Conservation (phyloP, 2,329 filamentous ascomycete species). For the Paracamarosporium sp. region DNA sequence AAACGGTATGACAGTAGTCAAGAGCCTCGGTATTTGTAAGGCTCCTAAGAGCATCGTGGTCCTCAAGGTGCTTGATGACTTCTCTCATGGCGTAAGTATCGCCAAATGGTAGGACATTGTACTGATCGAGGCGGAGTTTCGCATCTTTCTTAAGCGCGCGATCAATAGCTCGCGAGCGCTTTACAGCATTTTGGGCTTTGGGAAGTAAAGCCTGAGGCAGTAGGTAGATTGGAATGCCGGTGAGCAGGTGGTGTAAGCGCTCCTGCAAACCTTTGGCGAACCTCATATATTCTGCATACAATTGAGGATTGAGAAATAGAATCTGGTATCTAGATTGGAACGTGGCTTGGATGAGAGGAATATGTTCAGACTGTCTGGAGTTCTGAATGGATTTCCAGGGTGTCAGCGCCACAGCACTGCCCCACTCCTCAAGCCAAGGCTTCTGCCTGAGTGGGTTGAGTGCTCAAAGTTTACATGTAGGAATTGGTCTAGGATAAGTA, state of each 20-base stretch:
- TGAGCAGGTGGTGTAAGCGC: neutral
- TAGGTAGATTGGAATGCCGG: neutral
- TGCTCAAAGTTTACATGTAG: too few species aligned
- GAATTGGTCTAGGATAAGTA: too few species aligned
- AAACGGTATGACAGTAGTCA: neutral
- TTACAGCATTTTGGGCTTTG: neutral
- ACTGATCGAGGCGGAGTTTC: neutral
- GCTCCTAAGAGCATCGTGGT: neutral
- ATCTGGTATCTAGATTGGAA: too few species aligned
- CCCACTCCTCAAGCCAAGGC: too few species aligned
- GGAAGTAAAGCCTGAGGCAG: neutral
- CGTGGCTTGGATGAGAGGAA: too few species aligned
- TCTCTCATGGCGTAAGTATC: slow-evolving; percentile 1
- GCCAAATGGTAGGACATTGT: slow-evolving; percentile 4
- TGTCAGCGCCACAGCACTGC: too few species aligned
- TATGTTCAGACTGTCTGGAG: too few species aligned
- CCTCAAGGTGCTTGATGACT: neutral
- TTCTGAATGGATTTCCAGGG: too few species aligned
- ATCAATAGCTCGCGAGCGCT: slow-evolving; percentile 6
- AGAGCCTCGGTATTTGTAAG: neutral
- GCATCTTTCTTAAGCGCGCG: slow-evolving; percentile 1
- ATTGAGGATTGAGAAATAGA: neutral
- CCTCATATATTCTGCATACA: neutral
- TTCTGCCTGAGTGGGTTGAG: too few species aligned
- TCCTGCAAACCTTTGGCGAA: neutral